A percentile compares a stretch with the other conserved stretches of the same genome.
These are phyloP conservation scores for Podospora fimiseda DNA, from an alignment of 495 filamentous ascomycete genomes.

Conservation along the genomic window DNA sequence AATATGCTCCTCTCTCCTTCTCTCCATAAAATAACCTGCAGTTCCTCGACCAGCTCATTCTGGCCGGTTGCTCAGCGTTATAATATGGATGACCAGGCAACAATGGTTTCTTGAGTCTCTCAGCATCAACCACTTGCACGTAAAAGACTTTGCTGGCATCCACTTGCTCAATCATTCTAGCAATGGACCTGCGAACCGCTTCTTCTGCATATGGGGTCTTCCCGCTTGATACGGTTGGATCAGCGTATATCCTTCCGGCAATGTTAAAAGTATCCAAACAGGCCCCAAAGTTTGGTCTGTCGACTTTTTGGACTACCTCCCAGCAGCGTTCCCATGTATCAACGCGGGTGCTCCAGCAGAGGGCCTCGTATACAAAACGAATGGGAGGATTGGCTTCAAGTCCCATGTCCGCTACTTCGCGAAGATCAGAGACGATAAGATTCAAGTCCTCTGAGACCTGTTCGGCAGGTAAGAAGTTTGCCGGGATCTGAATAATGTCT, in stretches of 20 bases:
- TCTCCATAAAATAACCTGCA: slow-evolving; percentile 72
- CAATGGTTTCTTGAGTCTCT: slow-evolving; percentile 54
- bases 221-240: slow-evolving; percentile 52
- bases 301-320: slow-evolving; percentile 58
- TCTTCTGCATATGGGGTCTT: slow-evolving; percentile 51
- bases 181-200: slow-evolving; percentile 52
- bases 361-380: slow-evolving; percentile 69
- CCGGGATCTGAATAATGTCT: slow-evolving; percentile 68
- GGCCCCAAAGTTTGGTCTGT: slow-evolving; percentile 68
- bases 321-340: slow-evolving; percentile 68
- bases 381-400: slow-evolving; percentile 46
- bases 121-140: slow-evolving; percentile 74
- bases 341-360: slow-evolving; percentile 68
- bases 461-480: slow-evolving; percentile 56
- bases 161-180: slow-evolving; percentile 48
- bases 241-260: slow-evolving; percentile 65
- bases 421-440: slow-evolving; percentile 59
- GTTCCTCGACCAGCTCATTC: slow-evolving; percentile 81
- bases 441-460: slow-evolving; percentile 52
- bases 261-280: slow-evolving; percentile 83
- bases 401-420: slow-evolving; percentile 60
- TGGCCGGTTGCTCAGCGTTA: slow-evolving; percentile 52
- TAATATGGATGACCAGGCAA: slow-evolving; percentile 58
- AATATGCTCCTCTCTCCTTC: slow-evolving; percentile 60
- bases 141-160: slow-evolving; percentile 69